Evolutionary conservation across 495 filamentous ascomycete species (phyloP).

Genomic region (Paragyromitra xinjiangensis): DNA sequence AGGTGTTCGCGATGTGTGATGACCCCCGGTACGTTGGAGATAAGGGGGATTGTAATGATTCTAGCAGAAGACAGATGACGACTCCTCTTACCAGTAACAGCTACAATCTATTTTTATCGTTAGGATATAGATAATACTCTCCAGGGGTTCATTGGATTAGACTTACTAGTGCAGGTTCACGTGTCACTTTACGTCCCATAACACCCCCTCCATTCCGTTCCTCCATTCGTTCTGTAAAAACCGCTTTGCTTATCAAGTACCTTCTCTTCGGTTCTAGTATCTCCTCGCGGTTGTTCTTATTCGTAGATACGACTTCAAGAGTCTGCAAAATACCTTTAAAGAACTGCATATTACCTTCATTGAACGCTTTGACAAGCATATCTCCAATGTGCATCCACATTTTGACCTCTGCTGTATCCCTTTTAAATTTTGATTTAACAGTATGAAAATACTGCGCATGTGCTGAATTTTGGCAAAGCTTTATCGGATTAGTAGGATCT

Average conservation of each 20-base stretch:
- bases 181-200: neutral
- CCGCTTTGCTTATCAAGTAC: neutral
- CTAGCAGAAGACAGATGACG: neutral
- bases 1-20: neutral
- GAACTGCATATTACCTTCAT: conserved; percentile 3
- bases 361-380: neutral
- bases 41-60: neutral
- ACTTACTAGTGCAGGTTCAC: neutral
- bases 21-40: neutral
- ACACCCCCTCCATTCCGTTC: neutral
- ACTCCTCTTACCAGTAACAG: neutral
- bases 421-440: neutral
- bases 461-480: neutral
- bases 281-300: neutral
- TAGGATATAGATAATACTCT: neutral
- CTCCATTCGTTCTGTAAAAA: neutral
- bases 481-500: neutral
- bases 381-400: neutral
- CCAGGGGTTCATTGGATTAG: neutral
- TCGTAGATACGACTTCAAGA: neutral
- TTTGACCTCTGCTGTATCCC: neutral
- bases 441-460: neutral
- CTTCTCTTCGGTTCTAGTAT: neutral
- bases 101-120: neutral
- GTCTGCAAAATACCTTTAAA: neutral